These are phyloP conservation scores for Phytophthora meadii DNA, from an alignment of 352 stramenopile genomes.

Conservation along the genomic window DNA sequence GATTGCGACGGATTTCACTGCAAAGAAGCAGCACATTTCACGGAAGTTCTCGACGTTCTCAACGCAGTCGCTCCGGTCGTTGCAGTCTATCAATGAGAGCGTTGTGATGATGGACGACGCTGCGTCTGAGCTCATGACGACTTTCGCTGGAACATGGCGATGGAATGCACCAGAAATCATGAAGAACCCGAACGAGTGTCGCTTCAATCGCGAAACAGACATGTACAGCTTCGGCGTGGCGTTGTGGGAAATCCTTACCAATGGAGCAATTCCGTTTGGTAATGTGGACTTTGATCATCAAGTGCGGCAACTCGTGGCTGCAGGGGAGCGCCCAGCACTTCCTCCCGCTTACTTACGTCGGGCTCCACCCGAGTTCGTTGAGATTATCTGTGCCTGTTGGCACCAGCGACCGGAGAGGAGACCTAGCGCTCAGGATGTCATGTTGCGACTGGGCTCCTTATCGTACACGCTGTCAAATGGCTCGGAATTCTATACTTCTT, in stretches of 20 bases:
- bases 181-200: constrained; percentile 68
- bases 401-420: constrained; percentile 60
- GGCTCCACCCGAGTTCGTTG: constrained; percentile 65
- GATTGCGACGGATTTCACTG: constrained; percentile 72
- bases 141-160: constrained; percentile 76
- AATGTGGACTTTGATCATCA: constrained; percentile 76
- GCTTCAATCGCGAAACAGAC: constrained; percentile 77
- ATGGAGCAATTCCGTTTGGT: constrained; percentile 68
- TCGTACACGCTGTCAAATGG: constrained; percentile 59
- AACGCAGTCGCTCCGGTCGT: constrained; percentile 26
- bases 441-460: constrained; percentile 68
- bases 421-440: constrained; percentile 69
- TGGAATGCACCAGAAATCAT: constrained; percentile 83
- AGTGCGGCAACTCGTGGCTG: constrained; percentile 63
- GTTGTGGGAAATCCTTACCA: constrained; percentile 76
- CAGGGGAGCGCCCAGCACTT: constrained; percentile 60
- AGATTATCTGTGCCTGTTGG: constrained; percentile 70
- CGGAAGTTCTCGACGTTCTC: constrained; percentile 31
- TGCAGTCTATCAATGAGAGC: constrained; percentile 37
- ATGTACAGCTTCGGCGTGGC: constrained; percentile 81
- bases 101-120: constrained; percentile 32
- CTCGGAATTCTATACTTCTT: constrained; percentile 38
- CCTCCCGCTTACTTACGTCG: constrained; percentile 53
- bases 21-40: constrained; percentile 44
- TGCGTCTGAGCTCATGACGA: constrained; percentile 58